A percentile compares a stretch with the other conserved stretches of the same genome.
These are phyloP conservation scores for Picea abies DNA, from an alignment of 83 land plant species.

Conservation along the genomic window DNA sequence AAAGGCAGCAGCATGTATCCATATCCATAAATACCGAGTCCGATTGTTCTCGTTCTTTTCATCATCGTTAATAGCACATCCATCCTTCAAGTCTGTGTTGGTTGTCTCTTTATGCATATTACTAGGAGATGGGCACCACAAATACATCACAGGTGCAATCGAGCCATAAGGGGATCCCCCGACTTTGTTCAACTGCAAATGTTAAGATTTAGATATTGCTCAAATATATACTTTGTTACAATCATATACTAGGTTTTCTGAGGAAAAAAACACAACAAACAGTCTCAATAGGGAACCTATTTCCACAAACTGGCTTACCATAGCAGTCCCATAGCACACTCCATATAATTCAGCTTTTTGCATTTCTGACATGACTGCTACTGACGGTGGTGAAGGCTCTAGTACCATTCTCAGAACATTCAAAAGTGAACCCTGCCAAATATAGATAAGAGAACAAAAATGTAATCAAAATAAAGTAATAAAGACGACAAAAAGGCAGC, in stretches of 20 bases:
- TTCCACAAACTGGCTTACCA: conserved; percentile 38
- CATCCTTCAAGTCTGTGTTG: not conserved
- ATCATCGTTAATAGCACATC: not conserved
- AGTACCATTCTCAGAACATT: conserved; percentile 48
- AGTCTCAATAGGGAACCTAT: not conserved
- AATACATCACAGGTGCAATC: conserved; percentile 78
- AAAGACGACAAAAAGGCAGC: not conserved
- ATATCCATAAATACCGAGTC: conserved; percentile 71
- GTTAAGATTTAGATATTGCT: not conserved
- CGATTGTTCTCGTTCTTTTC: conserved; percentile 15
- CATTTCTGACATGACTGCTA: conserved; percentile 20
- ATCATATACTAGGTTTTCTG: not conserved
- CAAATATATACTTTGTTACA: not conserved
- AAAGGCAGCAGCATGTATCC: conserved; percentile 84
- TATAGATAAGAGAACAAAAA: not conserved
- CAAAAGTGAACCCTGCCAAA: conserved; percentile 53
- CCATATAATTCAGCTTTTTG: conserved; percentile 33
- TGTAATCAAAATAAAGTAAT: not conserved
- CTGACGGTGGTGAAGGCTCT: conserved; percentile 41
- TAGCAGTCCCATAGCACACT: conserved; percentile 43
- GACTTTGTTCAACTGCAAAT: conserved; percentile 65
- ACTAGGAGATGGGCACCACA: conserved; percentile 62
- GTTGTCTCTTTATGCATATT: conserved; percentile 1
- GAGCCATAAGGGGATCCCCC: conserved; percentile 36
- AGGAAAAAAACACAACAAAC: not conserved